Conservation (phyloP, 2,329 filamentous ascomycete species). For the Decorospora gaudefroyi region DNA sequence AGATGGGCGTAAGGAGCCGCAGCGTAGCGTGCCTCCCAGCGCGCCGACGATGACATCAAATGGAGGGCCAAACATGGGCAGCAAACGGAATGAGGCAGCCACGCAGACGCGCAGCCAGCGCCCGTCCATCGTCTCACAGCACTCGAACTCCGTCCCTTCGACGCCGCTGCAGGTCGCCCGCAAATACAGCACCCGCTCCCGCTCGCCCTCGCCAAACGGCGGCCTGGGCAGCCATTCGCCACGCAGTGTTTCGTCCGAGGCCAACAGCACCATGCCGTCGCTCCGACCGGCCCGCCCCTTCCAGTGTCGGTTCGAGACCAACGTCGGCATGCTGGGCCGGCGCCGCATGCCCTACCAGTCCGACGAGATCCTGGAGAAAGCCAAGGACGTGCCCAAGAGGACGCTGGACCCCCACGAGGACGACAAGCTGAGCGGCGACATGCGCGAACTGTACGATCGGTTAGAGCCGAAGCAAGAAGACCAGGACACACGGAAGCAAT, state of each 20-base stretch:
- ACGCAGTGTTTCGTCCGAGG: constrained; percentile 86
- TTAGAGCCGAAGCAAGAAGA: constrained; percentile 82
- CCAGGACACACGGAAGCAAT: constrained; percentile 71
- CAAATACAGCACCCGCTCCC: constrained; percentile 76
- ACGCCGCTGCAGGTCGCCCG: constrained; percentile 89
- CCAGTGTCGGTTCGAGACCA: constrained; percentile 87
- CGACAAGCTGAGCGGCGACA: constrained; percentile 71
- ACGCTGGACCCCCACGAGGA: constrained; percentile 47
- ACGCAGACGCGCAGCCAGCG: constrained; percentile 44
- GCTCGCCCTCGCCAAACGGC: constrained; percentile 77
- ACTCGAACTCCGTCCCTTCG: constrained; percentile 90
- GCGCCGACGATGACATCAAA: constrained; percentile 48
- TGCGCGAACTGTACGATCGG: constrained; percentile 81
- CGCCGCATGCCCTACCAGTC: constrained; percentile 90
- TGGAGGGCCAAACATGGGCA: constrained; percentile 33
- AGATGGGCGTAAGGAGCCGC: constrained; percentile 46
- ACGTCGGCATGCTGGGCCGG: constrained; percentile 72
- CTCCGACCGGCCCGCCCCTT: constrained; percentile 62
- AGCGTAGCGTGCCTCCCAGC: constrained; percentile 42
- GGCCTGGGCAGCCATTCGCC: constrained; percentile 79
- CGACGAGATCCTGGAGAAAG: constrained; percentile 77
- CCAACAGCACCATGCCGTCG: constrained; percentile 73
- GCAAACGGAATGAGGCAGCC: constrained; percentile 35
- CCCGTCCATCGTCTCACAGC: constrained; percentile 60
- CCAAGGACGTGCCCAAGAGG: constrained; percentile 68